Conservation (phyloP, 2,329 filamentous ascomycete genomes). For the Chaetomium sp. region DNA sequence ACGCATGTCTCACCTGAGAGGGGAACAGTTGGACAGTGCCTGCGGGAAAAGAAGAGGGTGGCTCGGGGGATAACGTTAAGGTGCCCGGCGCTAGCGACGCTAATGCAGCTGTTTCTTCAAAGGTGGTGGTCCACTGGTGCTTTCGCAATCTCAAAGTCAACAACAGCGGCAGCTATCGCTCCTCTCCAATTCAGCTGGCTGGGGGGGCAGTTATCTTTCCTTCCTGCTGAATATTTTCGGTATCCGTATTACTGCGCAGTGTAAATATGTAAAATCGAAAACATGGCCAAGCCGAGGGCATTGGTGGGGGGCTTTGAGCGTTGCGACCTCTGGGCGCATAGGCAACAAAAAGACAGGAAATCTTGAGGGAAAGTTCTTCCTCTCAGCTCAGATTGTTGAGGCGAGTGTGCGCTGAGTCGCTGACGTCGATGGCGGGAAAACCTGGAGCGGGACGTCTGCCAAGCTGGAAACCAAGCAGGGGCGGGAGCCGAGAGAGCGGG, state of each 20-base stretch:
- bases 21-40: neutral
- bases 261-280: too few relatives aligned
- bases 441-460: neutral
- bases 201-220: too few relatives aligned
- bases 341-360: neutral
- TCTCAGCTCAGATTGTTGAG: neutral
- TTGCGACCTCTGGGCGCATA: neutral
- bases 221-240: too few relatives aligned
- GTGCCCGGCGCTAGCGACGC: neutral
- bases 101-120: neutral
- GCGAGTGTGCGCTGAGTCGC: neutral
- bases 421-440: neutral
- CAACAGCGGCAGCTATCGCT: too few relatives aligned
- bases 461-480: neutral
- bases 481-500: neutral
- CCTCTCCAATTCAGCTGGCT: too few relatives aligned
- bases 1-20: constrained; percentile 4
- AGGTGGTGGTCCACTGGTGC: too few relatives aligned
- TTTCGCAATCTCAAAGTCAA: too few relatives aligned
- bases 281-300: too few relatives aligned
- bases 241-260: too few relatives aligned
- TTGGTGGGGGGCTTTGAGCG: too few relatives aligned
- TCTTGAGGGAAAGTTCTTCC: neutral
- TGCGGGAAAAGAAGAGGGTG: too few relatives aligned
- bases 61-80: neutral